Conservation (phyloP, 768 basidiomycete species). For the Galerina sulciceps region DNA sequence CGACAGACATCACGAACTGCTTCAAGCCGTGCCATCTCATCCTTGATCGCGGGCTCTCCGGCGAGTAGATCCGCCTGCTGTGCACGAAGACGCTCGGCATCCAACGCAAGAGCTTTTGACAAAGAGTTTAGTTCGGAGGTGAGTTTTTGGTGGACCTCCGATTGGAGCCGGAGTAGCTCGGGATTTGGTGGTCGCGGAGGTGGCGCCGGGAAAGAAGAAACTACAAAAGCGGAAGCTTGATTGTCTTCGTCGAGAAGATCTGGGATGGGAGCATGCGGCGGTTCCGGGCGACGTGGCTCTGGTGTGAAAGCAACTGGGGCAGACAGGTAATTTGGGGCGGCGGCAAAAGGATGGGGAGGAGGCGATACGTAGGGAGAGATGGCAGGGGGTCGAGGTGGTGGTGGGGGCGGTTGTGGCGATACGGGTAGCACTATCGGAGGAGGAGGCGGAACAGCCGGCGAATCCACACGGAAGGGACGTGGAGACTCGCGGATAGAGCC, state of each 20-base stretch:
- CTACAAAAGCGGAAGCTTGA: conserved; percentile 17
- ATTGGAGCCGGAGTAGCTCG: conserved; percentile 81
- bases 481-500: conserved; percentile 19
- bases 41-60: conserved; percentile 92
- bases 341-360: conserved; percentile 16
- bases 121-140: conserved; percentile 74
- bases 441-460: conserved; percentile 10
- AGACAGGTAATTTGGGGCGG: conserved; percentile 3
- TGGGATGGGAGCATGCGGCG: conserved; percentile 36
- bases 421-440: neutral
- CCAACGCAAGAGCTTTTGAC: conserved; percentile 61
- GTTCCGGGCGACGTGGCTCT: conserved; percentile 14
- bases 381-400: conserved; percentile 17
- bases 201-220: conserved; percentile 21
- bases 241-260: conserved; percentile 73
- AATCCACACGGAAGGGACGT: conserved; percentile 10
- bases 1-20: conserved; percentile 92
- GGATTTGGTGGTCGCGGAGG: conserved; percentile 89
- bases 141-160: conserved; percentile 77
- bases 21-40: conserved; percentile 94
- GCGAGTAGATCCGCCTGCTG: conserved; percentile 84
- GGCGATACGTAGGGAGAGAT: conserved; percentile 17
- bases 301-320: conserved; percentile 3
- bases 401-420: conserved; percentile 12
- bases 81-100: conserved; percentile 77